A percentile compares a stretch with the other conserved stretches of the same genome.
phyloP scores from a whole-genome alignment of 306 rosid species.

The Corylus heterophylla region DNA sequence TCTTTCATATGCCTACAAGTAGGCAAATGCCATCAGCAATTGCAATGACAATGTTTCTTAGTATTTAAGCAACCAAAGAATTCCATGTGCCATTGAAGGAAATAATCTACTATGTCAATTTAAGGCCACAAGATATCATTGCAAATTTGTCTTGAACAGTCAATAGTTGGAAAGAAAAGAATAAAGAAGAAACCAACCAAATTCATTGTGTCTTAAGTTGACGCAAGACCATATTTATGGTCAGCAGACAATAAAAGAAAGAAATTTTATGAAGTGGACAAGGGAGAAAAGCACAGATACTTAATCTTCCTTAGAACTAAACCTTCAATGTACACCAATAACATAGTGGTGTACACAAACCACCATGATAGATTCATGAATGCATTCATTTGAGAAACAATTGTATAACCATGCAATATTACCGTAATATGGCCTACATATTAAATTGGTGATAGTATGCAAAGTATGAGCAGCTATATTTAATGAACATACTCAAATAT shows the following conservation, averaged over 20 bases:
- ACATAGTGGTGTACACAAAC: background rate
- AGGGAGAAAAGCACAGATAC: background rate
- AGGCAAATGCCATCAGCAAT: background rate
- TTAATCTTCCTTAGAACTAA: background rate
- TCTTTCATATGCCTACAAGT: background rate
- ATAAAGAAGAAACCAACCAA: background rate
- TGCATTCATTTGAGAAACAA: background rate
- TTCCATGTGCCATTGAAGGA: background rate
- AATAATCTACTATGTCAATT: background rate
- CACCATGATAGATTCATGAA: background rate
- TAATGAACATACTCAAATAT: conserved; percentile 6
- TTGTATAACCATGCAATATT: background rate
- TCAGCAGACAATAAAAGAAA: background rate
- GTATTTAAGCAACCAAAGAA: background rate
- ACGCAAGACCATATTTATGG: background rate
- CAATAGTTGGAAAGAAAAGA: background rate
- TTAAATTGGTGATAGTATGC: background rate
- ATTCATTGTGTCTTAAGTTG: background rate
- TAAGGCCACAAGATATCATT: background rate
- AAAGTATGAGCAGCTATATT: background rate
- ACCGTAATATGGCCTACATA: background rate
- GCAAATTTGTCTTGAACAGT: background rate
- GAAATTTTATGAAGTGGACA: background rate
- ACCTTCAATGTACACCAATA: background rate
- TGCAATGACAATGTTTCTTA: background rate